These are phyloP conservation scores for Chiua virens DNA, from an alignment of 768 basidiomycete species.

Conservation along the genomic window DNA sequence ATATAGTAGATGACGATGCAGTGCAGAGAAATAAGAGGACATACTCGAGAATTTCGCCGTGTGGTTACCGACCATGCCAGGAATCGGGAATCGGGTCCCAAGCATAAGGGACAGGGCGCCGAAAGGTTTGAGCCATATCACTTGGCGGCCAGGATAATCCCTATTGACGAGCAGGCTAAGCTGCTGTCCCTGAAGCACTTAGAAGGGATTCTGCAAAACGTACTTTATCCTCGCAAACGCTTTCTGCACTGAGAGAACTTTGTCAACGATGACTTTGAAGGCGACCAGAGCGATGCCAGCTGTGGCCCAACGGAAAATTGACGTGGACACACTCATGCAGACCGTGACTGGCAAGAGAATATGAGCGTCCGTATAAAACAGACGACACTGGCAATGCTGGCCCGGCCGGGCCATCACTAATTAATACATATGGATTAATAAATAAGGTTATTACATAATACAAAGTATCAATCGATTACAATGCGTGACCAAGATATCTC, in stretches of 20 bases:
- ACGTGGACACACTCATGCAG: background rate
- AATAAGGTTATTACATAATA: too few species aligned
- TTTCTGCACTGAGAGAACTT: background rate
- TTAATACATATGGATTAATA: too few species aligned
- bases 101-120: slow-evolving; percentile 23
- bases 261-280: slow-evolving; percentile 11
- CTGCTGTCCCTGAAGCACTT: background rate
- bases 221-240: slow-evolving; percentile 22
- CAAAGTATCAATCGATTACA: too few species aligned
- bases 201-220: background rate
- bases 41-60: slow-evolving; percentile 38
- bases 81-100: slow-evolving; percentile 35
- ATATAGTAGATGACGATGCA: too few species aligned
- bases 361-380: too few species aligned
- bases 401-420: too few species aligned
- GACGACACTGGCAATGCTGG: too few species aligned
- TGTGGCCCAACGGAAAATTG: slow-evolving; percentile 9
- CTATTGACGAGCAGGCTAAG: slow-evolving; percentile 1
- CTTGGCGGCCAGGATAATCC: slow-evolving; percentile 16
- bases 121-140: slow-evolving; percentile 36
- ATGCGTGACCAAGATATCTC: too few species aligned
- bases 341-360: too few species aligned
- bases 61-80: slow-evolving; percentile 34
- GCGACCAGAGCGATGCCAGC: slow-evolving; percentile 4
- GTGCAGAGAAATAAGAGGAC: slow-evolving; percentile 3